Evolutionary conservation across 441 rosid species (phyloP), one percentile per base, ranked within the genome.

Genomic region (Mallotus repandus): DNA sequence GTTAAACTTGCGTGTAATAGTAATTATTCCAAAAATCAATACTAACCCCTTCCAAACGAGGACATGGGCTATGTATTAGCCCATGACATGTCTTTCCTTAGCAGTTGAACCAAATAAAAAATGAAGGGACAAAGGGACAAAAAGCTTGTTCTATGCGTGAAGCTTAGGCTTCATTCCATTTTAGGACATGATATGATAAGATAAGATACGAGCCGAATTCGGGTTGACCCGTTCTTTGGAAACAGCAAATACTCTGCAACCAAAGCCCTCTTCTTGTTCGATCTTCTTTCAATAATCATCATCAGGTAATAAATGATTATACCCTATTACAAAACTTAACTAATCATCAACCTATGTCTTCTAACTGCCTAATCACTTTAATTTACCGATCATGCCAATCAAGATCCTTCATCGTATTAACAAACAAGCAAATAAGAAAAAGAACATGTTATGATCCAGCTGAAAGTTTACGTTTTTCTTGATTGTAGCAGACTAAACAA

Each of bases 131-230:
- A n/a, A n/a, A n/a, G n/a, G n/a, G 3, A 9, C 48, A 45, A 45
- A 48, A 12, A 14, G 12, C 8, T 32, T 29, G 43, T 19, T 41
- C 73, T 50, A 32, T 65, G 85, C 85, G 85, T 82, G 12, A 13
- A 15, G 53, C 35, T 79, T 13, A 77, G 79, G 85, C 83, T 69
- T 68, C 43, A 22, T 63, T 59, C 60, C 35, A 49, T 16, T 64
- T 12, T 16, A 38, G 11, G 10, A 22, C 0, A 25, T 19, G 5
- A n/a, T n/a, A 12, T 29, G 32, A 29, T 29, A 29, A 7, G n/a
- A 19, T 12, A 48, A 48, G 32, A 19, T 21, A 45, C n/a, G 9
- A 21, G 49, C 66, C 68, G 55, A 60, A 65, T 19, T 52, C 61
- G 78, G 74, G 74, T 43, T 29, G 58, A 71, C 56, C 81, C 61